Conservation (phyloP, 1,139 yeast species). For the Yamadazyma siamensis region DNA sequence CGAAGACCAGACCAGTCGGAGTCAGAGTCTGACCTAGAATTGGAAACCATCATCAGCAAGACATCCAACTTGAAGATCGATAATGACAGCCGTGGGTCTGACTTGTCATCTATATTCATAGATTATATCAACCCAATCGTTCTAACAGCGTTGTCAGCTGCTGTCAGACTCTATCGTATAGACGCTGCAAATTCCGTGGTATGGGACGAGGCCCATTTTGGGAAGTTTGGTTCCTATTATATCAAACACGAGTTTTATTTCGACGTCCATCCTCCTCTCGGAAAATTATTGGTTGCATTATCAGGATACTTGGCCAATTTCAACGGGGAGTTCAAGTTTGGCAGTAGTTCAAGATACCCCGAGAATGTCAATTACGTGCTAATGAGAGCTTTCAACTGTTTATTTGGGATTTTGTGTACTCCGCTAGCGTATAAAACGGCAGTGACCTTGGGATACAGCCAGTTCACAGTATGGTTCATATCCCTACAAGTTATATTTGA, state of each 20-base stretch:
- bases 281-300: constrained; percentile 93
- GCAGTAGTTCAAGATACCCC: constrained; percentile 83
- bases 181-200: constrained; percentile 64
- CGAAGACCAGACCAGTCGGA: constrained; percentile 9
- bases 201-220: constrained; percentile 87
- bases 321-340: constrained; percentile 94
- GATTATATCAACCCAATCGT: constrained; percentile 29
- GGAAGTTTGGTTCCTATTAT: constrained; percentile 92
- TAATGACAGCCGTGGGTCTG: no score
- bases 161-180: constrained; percentile 66
- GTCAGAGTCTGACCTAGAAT: no score
- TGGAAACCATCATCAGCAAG: constrained; percentile 25
- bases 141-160: constrained; percentile 57
- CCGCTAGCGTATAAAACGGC: constrained; percentile 93
- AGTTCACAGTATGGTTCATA: constrained; percentile 84
- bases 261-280: constrained; percentile 98
- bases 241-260: constrained; percentile 91
- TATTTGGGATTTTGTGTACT: constrained; percentile 84
- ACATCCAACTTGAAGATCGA: constrained; percentile 22
- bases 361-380: constrained; percentile 81
- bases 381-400: constrained; percentile 93
- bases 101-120: constrained; percentile 12
- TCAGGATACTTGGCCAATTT: constrained; percentile 94
- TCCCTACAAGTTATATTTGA: constrained; percentile 85
- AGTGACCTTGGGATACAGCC: constrained; percentile 77